Evolutionary conservation across 768 basidiomycete genomes (phyloP).

Genomic region (Russula dissimulans): DNA sequence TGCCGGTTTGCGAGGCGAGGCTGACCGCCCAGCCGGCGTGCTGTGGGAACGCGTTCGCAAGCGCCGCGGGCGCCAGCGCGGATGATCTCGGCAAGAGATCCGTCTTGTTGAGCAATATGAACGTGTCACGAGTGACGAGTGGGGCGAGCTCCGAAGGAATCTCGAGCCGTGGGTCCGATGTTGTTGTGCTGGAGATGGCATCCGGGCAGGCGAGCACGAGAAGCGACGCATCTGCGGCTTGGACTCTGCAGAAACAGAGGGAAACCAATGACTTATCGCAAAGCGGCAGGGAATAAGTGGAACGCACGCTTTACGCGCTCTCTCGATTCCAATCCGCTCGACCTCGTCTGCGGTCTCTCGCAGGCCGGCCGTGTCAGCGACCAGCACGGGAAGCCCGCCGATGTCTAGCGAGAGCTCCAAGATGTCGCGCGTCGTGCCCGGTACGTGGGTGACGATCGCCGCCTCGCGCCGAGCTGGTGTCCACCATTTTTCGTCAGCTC

Average conservation of each 20-base stretch:
- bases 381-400: conserved; percentile 72
- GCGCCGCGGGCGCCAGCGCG: background rate
- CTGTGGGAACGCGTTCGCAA: background rate
- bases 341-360: conserved; percentile 60
- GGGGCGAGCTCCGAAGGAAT: conserved; percentile 41
- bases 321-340: conserved; percentile 73
- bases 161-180: conserved; percentile 16
- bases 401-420: conserved; percentile 81
- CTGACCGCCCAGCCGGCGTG: conserved; percentile 47
- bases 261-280: background rate
- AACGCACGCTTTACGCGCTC: conserved; percentile 58
- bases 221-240: conserved; percentile 59
- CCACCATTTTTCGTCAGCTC: background rate
- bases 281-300: conserved; percentile 1
- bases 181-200: conserved; percentile 17
- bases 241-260: conserved; percentile 37
- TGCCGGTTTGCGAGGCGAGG: conserved; percentile 49
- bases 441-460: conserved; percentile 79
- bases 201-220: conserved; percentile 72
- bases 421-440: conserved; percentile 86
- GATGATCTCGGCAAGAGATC: conserved; percentile 38
- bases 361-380: conserved; percentile 83
- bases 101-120: conserved; percentile 71
- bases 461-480: conserved; percentile 70
- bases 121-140: conserved; percentile 48